These are phyloP conservation scores for Diutina pseudorugosa DNA, from an alignment of 1,139 yeast genomes.

Conservation along the genomic window DNA sequence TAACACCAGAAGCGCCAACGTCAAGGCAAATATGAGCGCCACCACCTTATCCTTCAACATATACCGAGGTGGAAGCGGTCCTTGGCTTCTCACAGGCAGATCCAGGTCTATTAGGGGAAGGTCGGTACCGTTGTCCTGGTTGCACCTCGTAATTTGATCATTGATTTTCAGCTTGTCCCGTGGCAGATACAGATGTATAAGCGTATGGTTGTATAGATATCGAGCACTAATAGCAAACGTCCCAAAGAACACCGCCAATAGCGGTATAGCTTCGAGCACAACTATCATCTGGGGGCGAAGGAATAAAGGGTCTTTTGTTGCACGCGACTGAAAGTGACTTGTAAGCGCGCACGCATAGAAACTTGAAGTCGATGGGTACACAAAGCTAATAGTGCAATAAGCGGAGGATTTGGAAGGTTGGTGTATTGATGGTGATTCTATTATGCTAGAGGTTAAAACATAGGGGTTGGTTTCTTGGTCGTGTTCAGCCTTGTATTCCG, in stretches of 20 bases:
- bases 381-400: background rate
- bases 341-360: background rate
- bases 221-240: conserved; percentile 12
- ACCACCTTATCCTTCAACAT: conserved; percentile 9
- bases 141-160: conserved; percentile 9
- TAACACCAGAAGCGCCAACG: conserved; percentile 21
- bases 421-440: too few species aligned
- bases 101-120: conserved; percentile 13
- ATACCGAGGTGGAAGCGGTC: conserved; percentile 6
- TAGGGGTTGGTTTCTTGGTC: too few species aligned
- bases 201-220: conserved; percentile 15
- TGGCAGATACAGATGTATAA: conserved; percentile 12
- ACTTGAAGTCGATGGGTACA: background rate
- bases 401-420: too few species aligned
- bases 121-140: conserved; percentile 10
- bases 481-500: too few species aligned
- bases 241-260: conserved; percentile 9
- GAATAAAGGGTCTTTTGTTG: background rate
- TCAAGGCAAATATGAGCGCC: conserved; percentile 18
- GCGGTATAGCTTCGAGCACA: conserved; percentile 8
- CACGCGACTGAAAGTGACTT: background rate
- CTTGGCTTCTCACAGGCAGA: conserved; percentile 9
- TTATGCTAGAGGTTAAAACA: too few species aligned
- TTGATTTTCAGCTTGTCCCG: conserved; percentile 13
- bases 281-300: background rate